Percentiles rank a stretch among this genome's conserved stretches.
Evolutionary conservation across 2,329 filamentous ascomycete species (phyloP).

Genomic region (Aspergillus vadensis): DNA sequence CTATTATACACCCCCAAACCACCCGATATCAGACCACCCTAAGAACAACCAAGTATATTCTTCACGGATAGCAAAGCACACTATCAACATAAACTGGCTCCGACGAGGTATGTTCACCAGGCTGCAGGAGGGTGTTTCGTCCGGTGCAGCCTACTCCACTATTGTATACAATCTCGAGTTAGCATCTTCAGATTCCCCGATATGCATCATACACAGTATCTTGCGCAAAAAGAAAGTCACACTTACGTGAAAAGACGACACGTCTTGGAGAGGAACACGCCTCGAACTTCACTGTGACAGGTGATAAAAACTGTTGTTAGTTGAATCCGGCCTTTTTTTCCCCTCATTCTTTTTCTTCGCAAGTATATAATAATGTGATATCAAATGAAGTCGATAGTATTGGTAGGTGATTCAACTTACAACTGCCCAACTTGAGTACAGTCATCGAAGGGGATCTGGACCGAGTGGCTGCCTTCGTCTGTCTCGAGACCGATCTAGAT

Average conservation of each 20-base stretch:
- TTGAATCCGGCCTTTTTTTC: not conserved
- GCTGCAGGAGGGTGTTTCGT: slow-evolving; percentile 7
- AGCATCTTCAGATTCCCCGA: not conserved
- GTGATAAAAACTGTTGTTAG: not conserved
- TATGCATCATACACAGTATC: no score
- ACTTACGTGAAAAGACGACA: slow-evolving; percentile 20
- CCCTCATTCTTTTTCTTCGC: not conserved
- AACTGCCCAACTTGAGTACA: not conserved
- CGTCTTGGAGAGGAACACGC: slow-evolving; percentile 5
- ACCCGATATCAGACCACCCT: no score
- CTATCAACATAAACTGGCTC: slow-evolving; percentile 9
- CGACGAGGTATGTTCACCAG: slow-evolving; percentile 10
- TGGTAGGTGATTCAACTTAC: not conserved
- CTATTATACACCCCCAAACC: no score
- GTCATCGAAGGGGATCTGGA: slow-evolving; percentile 3
- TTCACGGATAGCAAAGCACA: slow-evolving; percentile 4
- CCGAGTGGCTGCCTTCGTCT: not conserved
- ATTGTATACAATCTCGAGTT: not conserved
- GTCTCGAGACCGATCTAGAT: slow-evolving; percentile 1
- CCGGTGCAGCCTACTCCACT: slow-evolving; percentile 16
- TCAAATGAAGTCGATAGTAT: no score
- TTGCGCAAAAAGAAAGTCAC: no score
- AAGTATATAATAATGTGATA: no score
- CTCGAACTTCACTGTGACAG: slow-evolving; percentile 13
- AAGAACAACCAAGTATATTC: no score